Base-by-base conservation (phyloP, 1,139 yeast genomes). In the Saccharomyces hybrid region DNA sequence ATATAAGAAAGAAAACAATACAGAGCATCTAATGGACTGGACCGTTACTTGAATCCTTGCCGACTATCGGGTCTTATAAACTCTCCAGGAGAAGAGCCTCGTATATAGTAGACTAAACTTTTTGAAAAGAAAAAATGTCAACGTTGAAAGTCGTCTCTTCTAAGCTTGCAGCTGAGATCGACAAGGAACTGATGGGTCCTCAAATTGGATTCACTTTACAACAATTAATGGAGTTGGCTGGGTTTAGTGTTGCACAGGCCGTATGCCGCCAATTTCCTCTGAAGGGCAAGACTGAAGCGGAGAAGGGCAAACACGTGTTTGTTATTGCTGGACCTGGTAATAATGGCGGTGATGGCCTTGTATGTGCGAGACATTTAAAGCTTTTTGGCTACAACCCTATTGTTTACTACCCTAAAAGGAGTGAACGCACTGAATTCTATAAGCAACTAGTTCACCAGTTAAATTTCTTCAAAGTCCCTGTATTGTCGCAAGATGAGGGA, bases 221-320 rank as follows among this genome's bases (percentile, higher is more conserved):
- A 67, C 99, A 93, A 66, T 73, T 93, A 73, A 91, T 93, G 99
- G 99, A 93, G 71, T 75, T 93, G 51, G 99, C 99, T 0, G 99
- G 99, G 0, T 76, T 91, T 31, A 83, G 97, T 1, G 97, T 91
- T 8, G 97, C 99, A 5, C 89, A 90, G 63, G 90, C 96, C 0
- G 78, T 91, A 1, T 82, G 80, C 65, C 78, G 77, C 55, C 77
- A 83, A 42, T 87, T 93, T 7, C 86, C 88, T 5, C 2, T 38
- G 44, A 8, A 13, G 13, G 44, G 4, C 5, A 38, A 38, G 44
- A 38, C 44, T 38, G 63, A 70, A 28, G 52, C 49, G 2, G 26
- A 54, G 25, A 57, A 58, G 30, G 58, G 70, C 53, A 69, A 72
- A 23, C 75, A 74, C 46, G 82, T 91, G 0, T 72, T 91, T 50